Evolutionary conservation across 2,329 filamentous ascomycete genomes (phyloP).

Genomic region (Cercospora sp.): DNA sequence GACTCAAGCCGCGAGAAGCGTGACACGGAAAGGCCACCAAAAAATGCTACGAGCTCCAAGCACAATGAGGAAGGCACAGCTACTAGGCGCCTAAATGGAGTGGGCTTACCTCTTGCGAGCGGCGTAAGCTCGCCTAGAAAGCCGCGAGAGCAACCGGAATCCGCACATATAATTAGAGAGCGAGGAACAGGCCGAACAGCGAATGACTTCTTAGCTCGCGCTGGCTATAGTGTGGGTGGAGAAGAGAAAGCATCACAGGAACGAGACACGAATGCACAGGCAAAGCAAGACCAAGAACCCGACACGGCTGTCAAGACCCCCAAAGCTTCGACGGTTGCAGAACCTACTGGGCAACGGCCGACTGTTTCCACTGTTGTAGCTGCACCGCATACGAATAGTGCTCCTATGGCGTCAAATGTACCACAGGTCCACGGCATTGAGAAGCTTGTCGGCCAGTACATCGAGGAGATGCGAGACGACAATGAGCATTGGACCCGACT

Average conservation of each 20-base stretch:
- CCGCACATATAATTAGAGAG: background rate
- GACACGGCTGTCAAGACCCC: background rate
- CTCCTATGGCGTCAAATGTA: background rate
- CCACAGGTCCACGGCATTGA: conserved; percentile 21
- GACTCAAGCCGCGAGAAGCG: background rate
- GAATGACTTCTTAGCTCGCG: background rate
- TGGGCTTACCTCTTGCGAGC: background rate
- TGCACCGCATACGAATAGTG: background rate
- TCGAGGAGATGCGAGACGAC: conserved; percentile 34
- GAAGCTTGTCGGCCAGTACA: conserved; percentile 27
- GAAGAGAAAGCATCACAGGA: background rate
- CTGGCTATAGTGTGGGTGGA: background rate
- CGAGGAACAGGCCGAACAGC: background rate
- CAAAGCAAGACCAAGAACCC: background rate
- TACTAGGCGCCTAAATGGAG: background rate
- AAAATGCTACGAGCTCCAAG: background rate
- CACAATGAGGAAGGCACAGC: background rate
- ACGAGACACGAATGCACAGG: background rate
- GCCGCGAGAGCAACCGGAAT: background rate
- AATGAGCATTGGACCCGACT: conserved; percentile 33
- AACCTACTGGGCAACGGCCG: background rate
- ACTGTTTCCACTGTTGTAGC: background rate
- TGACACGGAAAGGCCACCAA: background rate
- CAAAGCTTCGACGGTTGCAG: background rate
- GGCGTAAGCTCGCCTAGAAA: background rate